Conservation (phyloP, 179 eudicot genomes). For the Sideroxylon spinosum region DNA sequence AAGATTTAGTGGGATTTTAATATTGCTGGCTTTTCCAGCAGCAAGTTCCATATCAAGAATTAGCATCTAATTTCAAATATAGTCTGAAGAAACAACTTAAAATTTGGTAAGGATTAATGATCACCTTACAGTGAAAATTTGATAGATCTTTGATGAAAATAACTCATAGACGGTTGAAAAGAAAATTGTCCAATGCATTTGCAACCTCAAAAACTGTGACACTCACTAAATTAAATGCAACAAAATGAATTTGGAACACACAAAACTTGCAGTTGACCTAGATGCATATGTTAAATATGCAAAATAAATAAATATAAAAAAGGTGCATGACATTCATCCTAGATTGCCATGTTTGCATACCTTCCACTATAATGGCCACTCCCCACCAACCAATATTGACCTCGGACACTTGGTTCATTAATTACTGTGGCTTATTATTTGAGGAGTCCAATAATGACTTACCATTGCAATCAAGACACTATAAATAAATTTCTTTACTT, state of each 20-base stretch:
- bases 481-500: not conserved
- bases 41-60: not conserved
- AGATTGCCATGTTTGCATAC: not conserved
- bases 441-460: not conserved
- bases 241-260: not conserved
- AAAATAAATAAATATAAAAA: not conserved
- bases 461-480: not conserved
- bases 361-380: not conserved
- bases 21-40: not conserved
- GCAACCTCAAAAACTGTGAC: not conserved
- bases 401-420: not conserved
- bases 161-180: not conserved
- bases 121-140: not conserved
- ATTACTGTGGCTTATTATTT: not conserved
- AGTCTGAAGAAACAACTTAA: not conserved
- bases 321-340: not conserved
- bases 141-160: not conserved
- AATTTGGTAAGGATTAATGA: not conserved
- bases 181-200: not conserved
- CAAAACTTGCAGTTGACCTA: not conserved
- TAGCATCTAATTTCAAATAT: conserved; percentile 3
- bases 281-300: too few species aligned
- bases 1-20: not conserved
- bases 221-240: not conserved
- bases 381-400: not conserved